Conservation (phyloP, 352 stramenopile genomes). For the Plasmopara halstedii region DNA sequence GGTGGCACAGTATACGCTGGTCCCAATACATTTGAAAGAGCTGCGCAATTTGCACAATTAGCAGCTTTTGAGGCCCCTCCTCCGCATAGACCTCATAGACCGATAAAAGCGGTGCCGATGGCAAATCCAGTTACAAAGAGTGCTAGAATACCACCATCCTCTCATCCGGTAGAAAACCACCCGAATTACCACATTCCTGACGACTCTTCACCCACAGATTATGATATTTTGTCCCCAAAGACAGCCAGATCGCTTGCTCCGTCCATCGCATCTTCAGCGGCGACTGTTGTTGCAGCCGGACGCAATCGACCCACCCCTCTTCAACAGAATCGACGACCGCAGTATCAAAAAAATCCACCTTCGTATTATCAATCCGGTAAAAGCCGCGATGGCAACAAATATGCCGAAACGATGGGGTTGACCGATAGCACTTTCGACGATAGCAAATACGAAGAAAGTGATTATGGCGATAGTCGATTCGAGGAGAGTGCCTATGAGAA, state of each 20-base stretch:
- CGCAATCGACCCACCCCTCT: slow-evolving; percentile 24
- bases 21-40: slow-evolving; percentile 18
- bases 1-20: slow-evolving; percentile 24
- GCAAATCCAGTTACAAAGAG: slow-evolving; percentile 15
- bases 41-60: slow-evolving; percentile 23
- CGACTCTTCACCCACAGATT: slow-evolving; percentile 7
- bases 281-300: slow-evolving; percentile 18
- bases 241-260: slow-evolving; percentile 19
- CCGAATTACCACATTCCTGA: slow-evolving; percentile 15
- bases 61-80: slow-evolving; percentile 23
- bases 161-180: slow-evolving; percentile 5
- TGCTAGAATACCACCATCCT: slow-evolving; percentile 7
- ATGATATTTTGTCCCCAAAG: slow-evolving; percentile 22
- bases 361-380: slow-evolving; percentile 18
- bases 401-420: slow-evolving; percentile 1
- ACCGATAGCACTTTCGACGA: slow-evolving; percentile 15
- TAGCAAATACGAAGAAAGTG: slow-evolving; percentile 16
- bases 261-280: slow-evolving; percentile 22
- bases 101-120: slow-evolving; percentile 17
- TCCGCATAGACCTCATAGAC: slow-evolving; percentile 16
- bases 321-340: slow-evolving; percentile 21
- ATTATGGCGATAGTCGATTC: slow-evolving; percentile 12
- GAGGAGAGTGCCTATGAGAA: slow-evolving; percentile 10
- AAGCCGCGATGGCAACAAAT: slow-evolving; percentile 8
- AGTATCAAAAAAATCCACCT: slow-evolving; percentile 8